Conservation (phyloP, 2,329 filamentous ascomycete genomes). For the Alternaria postmessia region DNA sequence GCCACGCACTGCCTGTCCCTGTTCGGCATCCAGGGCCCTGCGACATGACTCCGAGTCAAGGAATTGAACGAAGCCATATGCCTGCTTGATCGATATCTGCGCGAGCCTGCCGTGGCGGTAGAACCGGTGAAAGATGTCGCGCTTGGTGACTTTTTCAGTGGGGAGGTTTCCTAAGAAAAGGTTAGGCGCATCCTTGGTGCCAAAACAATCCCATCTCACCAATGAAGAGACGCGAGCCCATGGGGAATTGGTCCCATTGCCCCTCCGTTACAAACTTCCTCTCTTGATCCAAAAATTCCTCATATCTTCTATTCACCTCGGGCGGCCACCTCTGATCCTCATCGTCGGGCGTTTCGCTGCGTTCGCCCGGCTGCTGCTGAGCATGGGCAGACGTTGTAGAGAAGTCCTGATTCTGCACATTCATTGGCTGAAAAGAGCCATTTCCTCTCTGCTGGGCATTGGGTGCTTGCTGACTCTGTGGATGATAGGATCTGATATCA, state of each 20-base stretch:
- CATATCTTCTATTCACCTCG: constrained; percentile 72
- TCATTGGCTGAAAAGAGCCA: constrained; percentile 39
- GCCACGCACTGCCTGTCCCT: constrained; percentile 84
- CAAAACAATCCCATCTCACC: constrained; percentile 61
- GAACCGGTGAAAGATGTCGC: constrained; percentile 92
- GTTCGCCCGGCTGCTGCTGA: constrained; percentile 30
- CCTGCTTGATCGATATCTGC: constrained; percentile 95
- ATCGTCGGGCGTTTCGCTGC: constrained; percentile 48
- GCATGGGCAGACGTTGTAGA: constrained; percentile 33
- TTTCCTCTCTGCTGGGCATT: constrained; percentile 40
- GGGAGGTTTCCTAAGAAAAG: constrained; percentile 77
- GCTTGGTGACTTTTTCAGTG: constrained; percentile 90
- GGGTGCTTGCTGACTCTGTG: constrained; percentile 54
- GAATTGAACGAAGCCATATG: constrained; percentile 97
- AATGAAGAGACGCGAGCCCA: constrained; percentile 80
- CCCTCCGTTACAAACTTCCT: constrained; percentile 78
- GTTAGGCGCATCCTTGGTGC: constrained; percentile 22
- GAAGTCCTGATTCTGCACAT: constrained; percentile 25
- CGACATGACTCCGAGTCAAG: constrained; percentile 77
- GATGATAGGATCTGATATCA: constrained; percentile 61
- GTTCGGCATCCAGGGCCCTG: constrained; percentile 76
- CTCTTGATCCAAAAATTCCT: constrained; percentile 76
- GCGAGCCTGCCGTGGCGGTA: constrained; percentile 84
- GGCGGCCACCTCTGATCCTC: constrained; percentile 62
- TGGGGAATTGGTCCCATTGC: constrained; percentile 82